phyloP scores from a whole-genome alignment of 306 rosid genomes.

The Morella rubra region DNA sequence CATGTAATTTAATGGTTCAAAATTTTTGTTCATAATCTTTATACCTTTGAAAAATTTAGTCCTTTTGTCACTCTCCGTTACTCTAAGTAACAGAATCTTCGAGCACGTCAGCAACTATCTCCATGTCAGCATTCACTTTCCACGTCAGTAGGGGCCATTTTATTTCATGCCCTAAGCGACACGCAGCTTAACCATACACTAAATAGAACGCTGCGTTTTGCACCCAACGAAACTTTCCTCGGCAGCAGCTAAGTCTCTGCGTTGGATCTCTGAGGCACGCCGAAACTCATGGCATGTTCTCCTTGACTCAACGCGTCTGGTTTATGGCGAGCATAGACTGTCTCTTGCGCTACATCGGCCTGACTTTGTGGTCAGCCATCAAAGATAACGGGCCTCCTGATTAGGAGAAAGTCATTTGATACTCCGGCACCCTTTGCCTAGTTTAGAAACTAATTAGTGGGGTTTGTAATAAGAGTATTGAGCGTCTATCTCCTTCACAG shows the following conservation, averaged over 20 bases:
- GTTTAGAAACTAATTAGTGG: not conserved
- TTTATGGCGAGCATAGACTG: conserved; percentile 58
- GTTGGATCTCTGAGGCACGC: conserved; percentile 92
- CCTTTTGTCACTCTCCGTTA: accelerated
- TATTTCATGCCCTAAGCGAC: too few relatives aligned
- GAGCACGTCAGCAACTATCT: too few relatives aligned
- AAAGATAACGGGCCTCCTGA: conserved; percentile 69
- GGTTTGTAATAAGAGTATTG: conserved; percentile 2
- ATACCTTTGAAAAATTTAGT: too few relatives aligned
- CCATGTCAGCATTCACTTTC: too few relatives aligned
- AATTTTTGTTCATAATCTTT: too few relatives aligned
- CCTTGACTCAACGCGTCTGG: conserved; percentile 70
- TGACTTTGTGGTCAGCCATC: conserved; percentile 72
- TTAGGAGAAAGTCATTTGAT: conserved; percentile 77
- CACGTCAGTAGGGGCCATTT: too few relatives aligned
- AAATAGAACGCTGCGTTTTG: too few relatives aligned
- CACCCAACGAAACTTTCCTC: too few relatives aligned
- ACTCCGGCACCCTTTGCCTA: conserved; percentile 39
- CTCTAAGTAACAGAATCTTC: too few relatives aligned
- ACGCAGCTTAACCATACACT: too few relatives aligned
- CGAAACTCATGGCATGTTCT: conserved; percentile 88
- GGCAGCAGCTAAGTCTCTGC: conserved; percentile 31
- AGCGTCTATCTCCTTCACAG: not conserved
- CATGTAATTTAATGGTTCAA: too few relatives aligned
- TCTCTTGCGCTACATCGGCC: conserved; percentile 78